Conservation (phyloP, 2,329 filamentous ascomycete genomes). For the Colletotrichum cuscutae region DNA sequence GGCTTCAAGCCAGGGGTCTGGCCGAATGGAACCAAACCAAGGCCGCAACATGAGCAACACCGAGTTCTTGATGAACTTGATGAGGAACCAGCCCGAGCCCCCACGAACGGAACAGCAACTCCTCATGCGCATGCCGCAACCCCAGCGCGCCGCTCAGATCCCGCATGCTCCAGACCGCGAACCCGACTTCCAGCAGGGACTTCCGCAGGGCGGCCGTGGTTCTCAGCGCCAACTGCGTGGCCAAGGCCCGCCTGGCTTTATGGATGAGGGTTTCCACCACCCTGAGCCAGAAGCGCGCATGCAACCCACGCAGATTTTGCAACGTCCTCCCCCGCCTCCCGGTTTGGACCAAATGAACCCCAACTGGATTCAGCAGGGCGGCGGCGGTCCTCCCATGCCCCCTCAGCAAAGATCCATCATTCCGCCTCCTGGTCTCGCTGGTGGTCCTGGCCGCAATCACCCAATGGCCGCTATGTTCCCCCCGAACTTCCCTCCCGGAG, state of each 20-base stretch:
- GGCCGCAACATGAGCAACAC: constrained; percentile 71
- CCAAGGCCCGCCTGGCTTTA: constrained; percentile 61
- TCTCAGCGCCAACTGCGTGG: constrained; percentile 54
- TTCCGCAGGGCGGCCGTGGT: constrained; percentile 44
- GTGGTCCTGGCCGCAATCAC: constrained; percentile 50
- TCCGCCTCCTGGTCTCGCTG: constrained; percentile 68
- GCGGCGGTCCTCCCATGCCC: constrained; percentile 50
- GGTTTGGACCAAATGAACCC: constrained; percentile 71
- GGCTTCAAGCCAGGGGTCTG: constrained; percentile 60
- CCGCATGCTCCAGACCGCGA: constrained; percentile 61
- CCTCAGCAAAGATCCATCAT: constrained; percentile 58
- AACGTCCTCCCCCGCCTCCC: constrained; percentile 69
- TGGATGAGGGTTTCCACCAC: constrained; percentile 64
- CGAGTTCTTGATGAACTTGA: constrained; percentile 88
- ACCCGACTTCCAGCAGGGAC: constrained; percentile 51
- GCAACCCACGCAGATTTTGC: constrained; percentile 72
- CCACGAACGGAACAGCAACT: constrained; percentile 61
- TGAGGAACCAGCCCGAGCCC: constrained; percentile 67
- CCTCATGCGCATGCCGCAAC: constrained; percentile 63
- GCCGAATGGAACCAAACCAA: constrained; percentile 55
- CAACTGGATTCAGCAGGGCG: constrained; percentile 60
- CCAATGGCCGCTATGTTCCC: constrained; percentile 70
- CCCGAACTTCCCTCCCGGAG: constrained; percentile 67
- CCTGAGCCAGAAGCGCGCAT: constrained; percentile 60
- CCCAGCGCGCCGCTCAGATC: constrained; percentile 59